Percentiles rank a stretch among this genome's conserved stretches.
Evolutionary conservation across 345 rosid genomes (phyloP).

Genomic region (Lepidium africanum): DNA sequence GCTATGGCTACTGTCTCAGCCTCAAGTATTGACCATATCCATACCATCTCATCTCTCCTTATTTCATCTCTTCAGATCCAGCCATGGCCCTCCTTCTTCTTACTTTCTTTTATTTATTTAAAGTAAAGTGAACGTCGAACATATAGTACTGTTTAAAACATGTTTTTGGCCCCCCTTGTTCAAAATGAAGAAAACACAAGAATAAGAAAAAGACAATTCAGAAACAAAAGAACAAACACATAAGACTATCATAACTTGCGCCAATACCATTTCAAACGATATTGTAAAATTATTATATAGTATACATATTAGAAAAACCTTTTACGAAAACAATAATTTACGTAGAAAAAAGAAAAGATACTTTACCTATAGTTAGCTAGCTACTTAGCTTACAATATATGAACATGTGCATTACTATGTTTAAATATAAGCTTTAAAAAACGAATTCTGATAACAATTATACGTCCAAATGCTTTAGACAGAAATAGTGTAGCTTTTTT

Average conservation of each 20-base stretch:
- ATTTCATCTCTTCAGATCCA: too few relatives aligned
- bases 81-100: too few relatives aligned
- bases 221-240: background rate
- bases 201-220: background rate
- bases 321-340: background rate
- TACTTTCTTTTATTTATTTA: background rate
- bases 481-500: slow-evolving; percentile 17
- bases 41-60: too few relatives aligned
- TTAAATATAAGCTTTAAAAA: background rate
- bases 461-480: background rate
- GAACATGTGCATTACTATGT: background rate
- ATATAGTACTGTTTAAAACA: background rate
- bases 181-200: background rate
- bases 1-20: too few relatives aligned
- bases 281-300: background rate
- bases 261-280: background rate
- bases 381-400: background rate
- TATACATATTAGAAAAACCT: background rate
- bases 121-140: background rate
- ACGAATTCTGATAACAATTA: background rate
- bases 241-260: background rate
- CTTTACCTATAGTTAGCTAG: slow-evolving; percentile 9
- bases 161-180: background rate
- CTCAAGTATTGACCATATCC: too few relatives aligned
- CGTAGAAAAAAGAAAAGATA: background rate